Conservation (phyloP, 768 basidiomycete genomes). For the Lepiota brunneoincarnata region DNA sequence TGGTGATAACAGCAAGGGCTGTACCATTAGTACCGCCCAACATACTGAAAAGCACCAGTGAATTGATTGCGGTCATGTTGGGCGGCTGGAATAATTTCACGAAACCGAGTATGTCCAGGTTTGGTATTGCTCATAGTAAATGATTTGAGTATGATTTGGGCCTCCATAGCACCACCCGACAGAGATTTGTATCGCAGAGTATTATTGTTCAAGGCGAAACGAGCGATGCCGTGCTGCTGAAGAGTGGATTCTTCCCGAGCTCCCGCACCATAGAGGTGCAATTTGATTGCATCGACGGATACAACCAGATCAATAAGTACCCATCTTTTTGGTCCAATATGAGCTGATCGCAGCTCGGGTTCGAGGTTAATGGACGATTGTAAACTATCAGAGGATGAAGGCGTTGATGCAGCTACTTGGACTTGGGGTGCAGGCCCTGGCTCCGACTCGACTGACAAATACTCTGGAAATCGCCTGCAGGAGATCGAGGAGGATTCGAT, state of each 20-base stretch:
- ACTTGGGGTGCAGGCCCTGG: slow-evolving; percentile 22
- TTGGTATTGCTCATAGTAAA: slow-evolving; percentile 90
- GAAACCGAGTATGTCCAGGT: slow-evolving; percentile 78
- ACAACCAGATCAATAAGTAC: slow-evolving; percentile 73
- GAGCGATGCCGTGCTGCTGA: slow-evolving; percentile 77
- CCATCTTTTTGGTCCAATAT: slow-evolving; percentile 40
- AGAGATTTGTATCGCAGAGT: slow-evolving; percentile 77
- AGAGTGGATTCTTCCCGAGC: slow-evolving; percentile 58
- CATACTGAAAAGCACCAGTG: slow-evolving; percentile 86
- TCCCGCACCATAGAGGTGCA: slow-evolving; percentile 79
- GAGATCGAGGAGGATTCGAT: slow-evolving; percentile 64
- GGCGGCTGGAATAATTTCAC: slow-evolving; percentile 93
- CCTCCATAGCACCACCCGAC: slow-evolving; percentile 81
- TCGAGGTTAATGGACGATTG: slow-evolving; percentile 38
- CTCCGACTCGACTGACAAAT: slow-evolving; percentile 48
- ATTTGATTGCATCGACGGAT: slow-evolving; percentile 63
- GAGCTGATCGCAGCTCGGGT: slow-evolving; percentile 52
- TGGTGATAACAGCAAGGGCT: slow-evolving; percentile 76
- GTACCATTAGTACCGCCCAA: slow-evolving; percentile 55
- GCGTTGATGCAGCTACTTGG: slow-evolving; percentile 16
- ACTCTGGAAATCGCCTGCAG: slow-evolving; percentile 68
- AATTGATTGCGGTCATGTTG: slow-evolving; percentile 88
- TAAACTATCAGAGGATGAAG: slow-evolving; percentile 10
- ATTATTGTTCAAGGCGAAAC: slow-evolving; percentile 80
- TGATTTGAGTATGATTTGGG: slow-evolving; percentile 85